Conservation (phyloP, 495 filamentous ascomycete species). For the Trichoderma erinaceum region DNA sequence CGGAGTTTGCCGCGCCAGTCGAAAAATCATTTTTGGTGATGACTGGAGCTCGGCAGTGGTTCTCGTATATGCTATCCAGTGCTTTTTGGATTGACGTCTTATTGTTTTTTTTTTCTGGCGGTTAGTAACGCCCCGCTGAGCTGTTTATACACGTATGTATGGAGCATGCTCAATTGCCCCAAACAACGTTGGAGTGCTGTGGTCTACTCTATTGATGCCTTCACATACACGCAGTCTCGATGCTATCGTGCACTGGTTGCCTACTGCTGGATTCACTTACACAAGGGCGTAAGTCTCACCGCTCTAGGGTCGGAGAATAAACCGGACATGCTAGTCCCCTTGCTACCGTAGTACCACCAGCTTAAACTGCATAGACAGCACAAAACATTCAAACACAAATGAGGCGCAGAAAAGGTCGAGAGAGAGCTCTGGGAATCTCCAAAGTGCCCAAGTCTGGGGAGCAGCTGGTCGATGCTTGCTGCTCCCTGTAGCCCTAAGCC, state of each 20-base stretch:
- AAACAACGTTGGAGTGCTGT: neutral
- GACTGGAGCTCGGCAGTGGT: no score
- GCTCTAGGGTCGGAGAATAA: no score
- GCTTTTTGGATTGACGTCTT: neutral
- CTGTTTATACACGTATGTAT: neutral
- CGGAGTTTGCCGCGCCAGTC: neutral
- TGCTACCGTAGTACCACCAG: neutral
- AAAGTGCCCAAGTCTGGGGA: neutral
- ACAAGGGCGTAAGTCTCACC: no score
- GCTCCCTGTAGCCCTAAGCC: constrained; percentile 3
- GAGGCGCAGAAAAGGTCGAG: neutral
- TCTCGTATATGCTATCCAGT: neutral
- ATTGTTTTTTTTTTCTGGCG: neutral
- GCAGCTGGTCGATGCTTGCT: constrained; percentile 5
- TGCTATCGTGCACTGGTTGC: no score
- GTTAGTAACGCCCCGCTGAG: no score
- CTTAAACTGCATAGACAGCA: neutral
- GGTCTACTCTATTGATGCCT: no score
- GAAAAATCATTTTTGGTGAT: no score
- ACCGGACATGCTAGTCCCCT: neutral
- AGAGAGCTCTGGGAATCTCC: neutral
- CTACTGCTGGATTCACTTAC: no score
- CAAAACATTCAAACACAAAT: neutral
- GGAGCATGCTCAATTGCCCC: neutral
- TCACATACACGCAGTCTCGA: no score